Conservation (phyloP, 257 asterid species). For the Forsythia viridissima region DNA sequence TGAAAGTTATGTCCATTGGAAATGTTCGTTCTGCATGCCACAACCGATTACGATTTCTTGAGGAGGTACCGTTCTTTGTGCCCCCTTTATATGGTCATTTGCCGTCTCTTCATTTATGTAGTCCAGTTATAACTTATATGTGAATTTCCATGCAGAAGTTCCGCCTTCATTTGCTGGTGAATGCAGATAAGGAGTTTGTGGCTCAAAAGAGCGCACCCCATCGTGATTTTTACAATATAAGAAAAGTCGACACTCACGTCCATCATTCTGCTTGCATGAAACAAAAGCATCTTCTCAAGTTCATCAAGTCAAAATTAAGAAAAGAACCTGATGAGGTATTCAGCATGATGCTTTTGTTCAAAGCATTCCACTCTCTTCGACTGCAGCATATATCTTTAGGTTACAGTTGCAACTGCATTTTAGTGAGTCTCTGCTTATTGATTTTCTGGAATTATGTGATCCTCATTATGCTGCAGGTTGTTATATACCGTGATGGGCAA, state of each 20-base stretch:
- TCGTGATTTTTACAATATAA: constrained; percentile 90
- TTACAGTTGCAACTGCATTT: constrained; percentile 5
- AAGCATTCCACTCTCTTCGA: constrained; percentile 7
- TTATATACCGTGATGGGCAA: constrained; percentile 88
- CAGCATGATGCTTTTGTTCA: constrained; percentile 22
- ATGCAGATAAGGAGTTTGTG: constrained; percentile 83
- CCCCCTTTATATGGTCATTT: constrained; percentile 25
- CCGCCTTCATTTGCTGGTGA: constrained; percentile 80
- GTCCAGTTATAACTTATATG: constrained; percentile 20
- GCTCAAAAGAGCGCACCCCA: constrained; percentile 97
- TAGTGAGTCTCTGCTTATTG: constrained; percentile 7
- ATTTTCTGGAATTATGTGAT: constrained; percentile 28
- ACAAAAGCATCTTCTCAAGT: constrained; percentile 92
- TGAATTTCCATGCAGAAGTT: constrained; percentile 56
- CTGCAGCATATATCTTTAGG: constrained; percentile 3
- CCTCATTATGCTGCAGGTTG: constrained; percentile 57
- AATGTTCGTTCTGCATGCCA: constrained; percentile 83
- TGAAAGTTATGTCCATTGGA: constrained; percentile 80
- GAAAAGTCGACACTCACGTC: constrained; percentile 92
- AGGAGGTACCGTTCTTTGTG: constrained; percentile 57
- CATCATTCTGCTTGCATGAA: constrained; percentile 99
- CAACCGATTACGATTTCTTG: constrained; percentile 80
- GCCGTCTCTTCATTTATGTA: constrained; percentile 15
- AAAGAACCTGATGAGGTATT: constrained; percentile 96
- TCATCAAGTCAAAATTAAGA: constrained; percentile 79